phyloP scores from a whole-genome alignment of 148 eudicot genomes.

The Rhododendron molle region DNA sequence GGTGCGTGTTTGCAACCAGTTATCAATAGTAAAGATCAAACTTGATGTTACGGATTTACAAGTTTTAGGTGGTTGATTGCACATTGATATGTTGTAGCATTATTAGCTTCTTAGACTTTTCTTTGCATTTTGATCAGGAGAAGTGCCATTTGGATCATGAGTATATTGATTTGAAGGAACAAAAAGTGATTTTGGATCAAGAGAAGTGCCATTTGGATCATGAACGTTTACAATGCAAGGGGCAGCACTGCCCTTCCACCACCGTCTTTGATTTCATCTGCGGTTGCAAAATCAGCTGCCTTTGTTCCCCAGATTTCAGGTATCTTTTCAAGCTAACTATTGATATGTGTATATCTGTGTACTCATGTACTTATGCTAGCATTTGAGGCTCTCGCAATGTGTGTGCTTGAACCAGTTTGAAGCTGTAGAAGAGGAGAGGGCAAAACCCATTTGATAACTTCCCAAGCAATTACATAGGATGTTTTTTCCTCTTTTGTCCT shows the following conservation, averaged over 20 bases:
- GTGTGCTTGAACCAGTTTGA: not conserved
- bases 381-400: not conserved
- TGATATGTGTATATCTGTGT: not conserved
- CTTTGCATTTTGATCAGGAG: too few species aligned
- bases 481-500: not conserved
- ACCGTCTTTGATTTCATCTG: constrained; percentile 15
- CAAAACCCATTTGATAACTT: not conserved
- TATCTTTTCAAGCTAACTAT: not conserved
- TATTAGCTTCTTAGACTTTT: too few species aligned
- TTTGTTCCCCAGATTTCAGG: constrained; percentile 28
- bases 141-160: constrained; percentile 24
- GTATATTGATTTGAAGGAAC: constrained; percentile 70
- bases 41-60: too few species aligned
- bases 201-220: constrained; percentile 50
- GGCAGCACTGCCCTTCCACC: constrained; percentile 13
- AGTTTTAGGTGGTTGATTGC: too few species aligned
- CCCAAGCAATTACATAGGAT: not conserved
- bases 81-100: too few species aligned
- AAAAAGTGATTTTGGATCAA: constrained; percentile 55
- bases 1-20: too few species aligned
- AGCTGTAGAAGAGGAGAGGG: not conserved
- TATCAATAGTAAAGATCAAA: too few species aligned
- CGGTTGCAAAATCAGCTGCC: constrained; percentile 14
- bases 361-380: not conserved
- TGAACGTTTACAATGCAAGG: constrained; percentile 55